A percentile compares a stretch with the other conserved stretches of the same genome.
Evolutionary conservation across 768 basidiomycete species (phyloP).

Genomic region (Agaricus subrufescens): DNA sequence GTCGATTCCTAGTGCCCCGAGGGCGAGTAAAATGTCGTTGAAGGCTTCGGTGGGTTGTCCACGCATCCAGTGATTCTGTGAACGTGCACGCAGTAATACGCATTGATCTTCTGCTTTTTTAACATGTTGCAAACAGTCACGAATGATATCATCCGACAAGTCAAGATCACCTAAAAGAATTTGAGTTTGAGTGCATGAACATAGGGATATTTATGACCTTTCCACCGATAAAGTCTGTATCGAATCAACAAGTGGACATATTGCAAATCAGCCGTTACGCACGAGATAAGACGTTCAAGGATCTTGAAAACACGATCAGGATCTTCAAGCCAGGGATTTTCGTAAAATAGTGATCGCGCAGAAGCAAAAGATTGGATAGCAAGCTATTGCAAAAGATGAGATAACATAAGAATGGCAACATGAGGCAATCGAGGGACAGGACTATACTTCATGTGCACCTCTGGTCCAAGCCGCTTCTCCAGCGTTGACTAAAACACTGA

Average conservation of each 20-base stretch:
- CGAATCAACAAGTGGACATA: background rate
- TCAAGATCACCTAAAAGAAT: conserved; percentile 43
- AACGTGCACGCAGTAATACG: conserved; percentile 51
- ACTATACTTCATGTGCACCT: conserved; percentile 66
- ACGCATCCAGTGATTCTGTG: conserved; percentile 60
- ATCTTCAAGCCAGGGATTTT: conserved; percentile 49
- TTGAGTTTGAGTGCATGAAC: background rate
- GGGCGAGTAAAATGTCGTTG: conserved; percentile 52
- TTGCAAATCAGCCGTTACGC: conserved; percentile 19
- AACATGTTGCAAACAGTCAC: conserved; percentile 48
- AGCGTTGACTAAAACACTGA: conserved; percentile 59
- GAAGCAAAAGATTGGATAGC: conserved; percentile 59
- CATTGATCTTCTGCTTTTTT: conserved; percentile 51
- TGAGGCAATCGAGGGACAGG: background rate
- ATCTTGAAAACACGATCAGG: conserved; percentile 46
- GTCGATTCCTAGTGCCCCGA: conserved; percentile 59
- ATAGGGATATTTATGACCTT: conserved; percentile 32
- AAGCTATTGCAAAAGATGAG: conserved; percentile 32
- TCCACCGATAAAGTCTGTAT: conserved; percentile 57
- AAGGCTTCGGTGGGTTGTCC: conserved; percentile 53
- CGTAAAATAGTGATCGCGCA: conserved; percentile 49
- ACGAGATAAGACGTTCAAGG: conserved; percentile 59
- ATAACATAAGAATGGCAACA: background rate
- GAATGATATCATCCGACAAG: conserved; percentile 46
- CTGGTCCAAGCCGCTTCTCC: conserved; percentile 68